phyloP scores from a whole-genome alignment of 139 green algal species.

The Astrephomene gubernaculifera region DNA sequence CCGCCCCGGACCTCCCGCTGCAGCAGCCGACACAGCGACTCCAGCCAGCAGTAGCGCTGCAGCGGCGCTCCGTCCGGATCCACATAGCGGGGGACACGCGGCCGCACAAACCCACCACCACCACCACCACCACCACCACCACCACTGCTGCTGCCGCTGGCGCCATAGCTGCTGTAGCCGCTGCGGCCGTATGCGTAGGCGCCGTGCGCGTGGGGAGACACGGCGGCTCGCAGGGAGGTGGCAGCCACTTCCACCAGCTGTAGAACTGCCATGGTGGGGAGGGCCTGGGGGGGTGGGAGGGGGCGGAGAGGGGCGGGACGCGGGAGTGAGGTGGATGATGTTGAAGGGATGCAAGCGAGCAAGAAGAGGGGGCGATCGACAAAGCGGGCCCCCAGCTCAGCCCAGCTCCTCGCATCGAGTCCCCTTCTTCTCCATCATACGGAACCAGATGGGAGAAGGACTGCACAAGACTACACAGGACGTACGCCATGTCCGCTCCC shows the following conservation, averaged over 20 bases:
- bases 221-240: slow-evolving; percentile 36
- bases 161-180: background rate
- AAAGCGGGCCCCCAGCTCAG: too few species aligned
- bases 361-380: too few species aligned
- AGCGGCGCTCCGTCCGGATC: slow-evolving; percentile 52
- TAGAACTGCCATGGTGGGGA: slow-evolving; percentile 49
- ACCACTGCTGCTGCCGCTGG: background rate
- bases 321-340: too few species aligned
- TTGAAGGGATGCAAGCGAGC: too few species aligned
- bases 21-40: slow-evolving; percentile 59
- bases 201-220: slow-evolving; percentile 15
- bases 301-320: background rate
- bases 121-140: background rate
- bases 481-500: too few species aligned
- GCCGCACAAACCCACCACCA: slow-evolving; percentile 12
- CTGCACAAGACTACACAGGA: too few species aligned
- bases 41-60: slow-evolving; percentile 62
- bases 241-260: slow-evolving; percentile 56
- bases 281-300: slow-evolving; percentile 4
- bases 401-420: too few species aligned
- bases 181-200: background rate
- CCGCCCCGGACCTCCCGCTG: slow-evolving; percentile 50
- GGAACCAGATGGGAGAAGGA: too few species aligned
- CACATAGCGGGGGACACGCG: slow-evolving; percentile 58
- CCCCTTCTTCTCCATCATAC: too few species aligned